A percentile compares a stretch with the other conserved stretches of the same genome.
phyloP scores from a whole-genome alignment of 2,329 filamentous ascomycete genomes.

The Torrubiella hemipterigena region DNA sequence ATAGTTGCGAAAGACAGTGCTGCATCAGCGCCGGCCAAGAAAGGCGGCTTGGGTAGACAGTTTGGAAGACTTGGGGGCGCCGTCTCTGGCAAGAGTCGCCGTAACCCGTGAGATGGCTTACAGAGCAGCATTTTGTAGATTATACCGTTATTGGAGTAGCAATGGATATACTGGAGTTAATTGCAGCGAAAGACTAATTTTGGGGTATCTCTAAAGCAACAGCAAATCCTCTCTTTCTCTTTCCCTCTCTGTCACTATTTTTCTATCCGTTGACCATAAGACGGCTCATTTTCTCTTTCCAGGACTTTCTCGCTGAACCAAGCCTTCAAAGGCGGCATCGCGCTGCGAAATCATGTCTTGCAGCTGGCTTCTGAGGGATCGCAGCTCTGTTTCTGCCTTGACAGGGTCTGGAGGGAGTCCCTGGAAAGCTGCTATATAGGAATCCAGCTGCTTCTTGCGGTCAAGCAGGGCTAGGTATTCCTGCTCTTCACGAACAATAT shows the following conservation, averaged over 20 bases:
- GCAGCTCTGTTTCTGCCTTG: constrained; percentile 58
- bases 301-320: constrained; percentile 53
- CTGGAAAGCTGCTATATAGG: constrained; percentile 52
- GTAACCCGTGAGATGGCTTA: constrained; percentile 17
- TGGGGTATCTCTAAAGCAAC: no score
- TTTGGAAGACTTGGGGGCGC: constrained; percentile 62
- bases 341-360: constrained; percentile 47
- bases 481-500: constrained; percentile 46
- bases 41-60: constrained; percentile 52
- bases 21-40: constrained; percentile 40
- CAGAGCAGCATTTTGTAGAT: background rate
- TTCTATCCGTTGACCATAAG: no score
- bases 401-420: constrained; percentile 61
- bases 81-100: constrained; percentile 50
- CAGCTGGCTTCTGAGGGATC: constrained; percentile 53
- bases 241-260: no score
- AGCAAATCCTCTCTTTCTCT: no score
- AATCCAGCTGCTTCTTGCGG: constrained; percentile 47
- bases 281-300: constrained; percentile 21
- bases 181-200: no score
- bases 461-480: constrained; percentile 44
- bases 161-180: no score
- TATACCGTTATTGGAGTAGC: constrained; percentile 1
- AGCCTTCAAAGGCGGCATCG: constrained; percentile 62
- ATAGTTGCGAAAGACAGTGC: constrained; percentile 38